phyloP scores from a whole-genome alignment of 805 yeast species.

The Kazachstania bromeliacearum region DNA sequence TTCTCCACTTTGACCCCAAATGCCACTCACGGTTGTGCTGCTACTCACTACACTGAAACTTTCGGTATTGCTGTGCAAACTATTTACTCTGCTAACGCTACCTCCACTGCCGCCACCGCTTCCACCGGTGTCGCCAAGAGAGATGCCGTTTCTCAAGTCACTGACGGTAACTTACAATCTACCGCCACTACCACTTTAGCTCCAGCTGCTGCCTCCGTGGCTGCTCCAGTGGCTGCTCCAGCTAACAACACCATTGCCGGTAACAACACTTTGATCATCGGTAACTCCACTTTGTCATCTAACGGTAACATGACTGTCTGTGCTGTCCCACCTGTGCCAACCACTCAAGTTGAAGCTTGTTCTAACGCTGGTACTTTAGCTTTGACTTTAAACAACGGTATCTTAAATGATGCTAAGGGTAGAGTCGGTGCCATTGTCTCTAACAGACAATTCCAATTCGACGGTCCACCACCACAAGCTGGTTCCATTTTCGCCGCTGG shows the following conservation, averaged over 20 bases:
- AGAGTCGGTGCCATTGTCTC: conserved; percentile 63
- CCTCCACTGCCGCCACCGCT: not conserved
- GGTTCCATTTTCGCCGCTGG: conserved; percentile 54
- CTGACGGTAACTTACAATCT: conserved; percentile 46
- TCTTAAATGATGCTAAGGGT: conserved; percentile 44
- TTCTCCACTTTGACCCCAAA: conserved; percentile 67
- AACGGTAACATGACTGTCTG: conserved; percentile 20
- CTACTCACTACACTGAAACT: conserved; percentile 43
- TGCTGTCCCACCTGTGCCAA: conserved; percentile 19
- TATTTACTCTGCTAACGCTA: conserved; percentile 11
- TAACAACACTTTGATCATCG: too few species aligned
- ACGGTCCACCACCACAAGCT: conserved; percentile 68
- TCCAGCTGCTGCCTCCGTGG: conserved; percentile 29
- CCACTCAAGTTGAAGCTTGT: conserved; percentile 27
- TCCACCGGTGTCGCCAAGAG: conserved; percentile 29
- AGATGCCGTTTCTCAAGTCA: conserved; percentile 44
- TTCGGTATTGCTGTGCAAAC: conserved; percentile 67
- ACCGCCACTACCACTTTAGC: conserved; percentile 12
- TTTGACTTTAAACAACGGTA: conserved; percentile 38
- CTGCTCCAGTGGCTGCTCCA: conserved; percentile 13
- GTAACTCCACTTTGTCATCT: conserved; percentile 14
- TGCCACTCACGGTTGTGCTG: conserved; percentile 44
- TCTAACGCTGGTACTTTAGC: conserved; percentile 37
- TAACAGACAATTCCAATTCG: conserved; percentile 66
- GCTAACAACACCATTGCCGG: conserved; percentile 28